Base-by-base conservation (phyloP, 371 early-diverging fungal genomes). In the Smittium mucronatum region DNA sequence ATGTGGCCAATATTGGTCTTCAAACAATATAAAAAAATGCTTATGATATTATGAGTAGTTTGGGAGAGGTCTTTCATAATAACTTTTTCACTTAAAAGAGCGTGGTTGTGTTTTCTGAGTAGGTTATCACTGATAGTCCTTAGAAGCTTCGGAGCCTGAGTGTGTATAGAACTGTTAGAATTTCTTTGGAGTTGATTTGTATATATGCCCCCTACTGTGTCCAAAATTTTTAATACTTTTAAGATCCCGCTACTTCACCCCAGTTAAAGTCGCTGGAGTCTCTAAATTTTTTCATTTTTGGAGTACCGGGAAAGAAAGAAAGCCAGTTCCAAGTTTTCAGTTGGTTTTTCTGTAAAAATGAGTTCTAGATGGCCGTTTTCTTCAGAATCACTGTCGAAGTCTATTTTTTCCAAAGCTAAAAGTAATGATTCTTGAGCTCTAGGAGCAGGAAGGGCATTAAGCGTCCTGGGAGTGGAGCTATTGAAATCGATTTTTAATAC, bases 101-200 rank as follows among this genome's bases (percentile, higher is more conserved):
- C 16, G 63, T 61, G 63, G 63, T 61, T 33, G 63, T 61, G 63
- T 61, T 61, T 28, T 61, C 63, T 33, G 63, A 28, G 63, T 61
- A 61, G 30, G n/a, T n/a, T 16, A 28, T 15, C 16, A 61, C 63
- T n/a, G 63, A 61, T 61, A 15, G 28, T 61, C n/a, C n/a, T 33
- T 11, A 5, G 11, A 61, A 5, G 16, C 32, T 33, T n/a, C n/a
- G 5, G 63, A 61, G n/a, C 5, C n/a, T 61, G n/a, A n/a, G 63
- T 30, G 63, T n/a, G n/a, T 30, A 30, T 11, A 61, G 16, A 5
- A 61, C n/a, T n/a, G 63, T 33, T n/a, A 28, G 16, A 5, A 61
- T 5, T n/a, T 61, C 63, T 16, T 11, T 61, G 5, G 28, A 11
- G 63, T 61, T 61, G 63, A 61, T 61, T 15, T 61, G 5, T 16